Percentiles rank a stretch among this genome's conserved stretches.
Conservation (phyloP, 2,329 filamentous ascomycete species). For the Diaporthe sp. region DNA sequence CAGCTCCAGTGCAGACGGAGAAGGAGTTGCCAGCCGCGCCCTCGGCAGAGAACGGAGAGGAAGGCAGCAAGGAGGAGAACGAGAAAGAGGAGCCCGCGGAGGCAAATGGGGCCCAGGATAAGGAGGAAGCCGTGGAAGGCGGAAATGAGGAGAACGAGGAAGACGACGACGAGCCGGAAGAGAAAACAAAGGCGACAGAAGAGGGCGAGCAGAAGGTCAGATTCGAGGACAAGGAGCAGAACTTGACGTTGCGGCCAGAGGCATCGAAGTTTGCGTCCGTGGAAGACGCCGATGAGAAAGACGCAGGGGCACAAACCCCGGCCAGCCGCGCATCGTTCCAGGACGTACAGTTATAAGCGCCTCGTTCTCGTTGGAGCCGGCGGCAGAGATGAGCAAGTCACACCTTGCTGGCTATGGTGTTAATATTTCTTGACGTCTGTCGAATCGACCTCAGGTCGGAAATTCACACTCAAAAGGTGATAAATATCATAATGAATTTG, state of each 20-base stretch:
- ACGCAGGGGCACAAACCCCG: conserved; percentile 62
- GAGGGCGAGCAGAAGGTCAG: conserved; percentile 70
- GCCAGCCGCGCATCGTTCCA: conserved; percentile 72
- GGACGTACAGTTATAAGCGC: conserved; percentile 69
- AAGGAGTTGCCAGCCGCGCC: conserved; percentile 52
- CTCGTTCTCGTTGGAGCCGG: neutral
- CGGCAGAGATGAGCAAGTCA: conserved; percentile 10
- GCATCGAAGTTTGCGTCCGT: conserved; percentile 45
- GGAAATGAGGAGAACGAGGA: conserved; percentile 47
- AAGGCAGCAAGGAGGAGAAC: conserved; percentile 42
- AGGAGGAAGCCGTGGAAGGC: conserved; percentile 48
- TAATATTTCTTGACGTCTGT: conserved; percentile 28
- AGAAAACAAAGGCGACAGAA: conserved; percentile 52
- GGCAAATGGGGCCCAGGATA: conserved; percentile 45
- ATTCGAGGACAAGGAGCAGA: conserved; percentile 69
- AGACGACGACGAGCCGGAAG: conserved; percentile 52
- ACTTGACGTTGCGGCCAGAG: conserved; percentile 63
- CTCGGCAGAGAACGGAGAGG: conserved; percentile 44
- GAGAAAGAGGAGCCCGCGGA: conserved; percentile 45
- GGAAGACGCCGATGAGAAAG: conserved; percentile 53
- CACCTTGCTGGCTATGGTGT: conserved; percentile 14
- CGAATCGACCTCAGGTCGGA: neutral
- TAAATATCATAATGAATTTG: conserved; percentile 38
- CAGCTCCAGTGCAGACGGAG: conserved; percentile 46
- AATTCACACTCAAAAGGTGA: neutral